Base-by-base conservation (phyloP, 1,284 basidiomycete species). In the Amylostereum areolatum region DNA sequence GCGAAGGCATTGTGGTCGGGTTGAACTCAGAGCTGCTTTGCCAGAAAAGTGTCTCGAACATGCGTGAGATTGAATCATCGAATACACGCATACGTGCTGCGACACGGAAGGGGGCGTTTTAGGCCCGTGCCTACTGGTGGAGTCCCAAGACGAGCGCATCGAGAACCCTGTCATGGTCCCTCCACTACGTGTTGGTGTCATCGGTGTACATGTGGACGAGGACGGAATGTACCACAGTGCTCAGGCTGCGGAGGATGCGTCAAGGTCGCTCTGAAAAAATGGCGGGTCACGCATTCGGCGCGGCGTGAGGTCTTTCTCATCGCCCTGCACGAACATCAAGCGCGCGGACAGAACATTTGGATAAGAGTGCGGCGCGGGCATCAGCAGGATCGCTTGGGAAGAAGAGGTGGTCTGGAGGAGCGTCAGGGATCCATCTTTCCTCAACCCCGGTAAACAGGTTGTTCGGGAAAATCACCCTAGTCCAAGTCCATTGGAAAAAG, bases 321-420 rank as follows among this genome's bases (percentile, higher is more conserved):
- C 79, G 2, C 78, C 82, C 4, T 77, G 78, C 18, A 74, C 85
- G 44, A 87, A 80, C 0, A 73, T 85, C 1, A 34, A 87, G 63
- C 3, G 75, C 71, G 4, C 85, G 75, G 18, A 85, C 79, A 18
- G 76, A 81, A 55, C 73, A 78, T 64, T 86, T 87, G 2, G 83
- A 81, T 43, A 86, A 64, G 30, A 90, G 67, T 2, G 85, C 86
- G 0, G 77, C 78, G 46, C 80, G 75, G 1, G 87, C 87, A 59
- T 90, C 86, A 4, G 80, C 82, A 6, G 84, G 82, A 60, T 88
- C 85, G 52, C 70, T 78, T 0, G 77, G 78, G 51, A 82, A 71
- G 47, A 74, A 64, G 9, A 68, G 53, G 46, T 60, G 68, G n/a
- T n/a, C n/a, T n/a, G n/a, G n/a, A n/a, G n/a, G n/a, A n/a, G n/a